A percentile compares a stretch with the other conserved stretches of the same genome.
phyloP scores from a whole-genome alignment of 2,329 filamentous ascomycete genomes.

The Cryphonectria nitschkei region DNA sequence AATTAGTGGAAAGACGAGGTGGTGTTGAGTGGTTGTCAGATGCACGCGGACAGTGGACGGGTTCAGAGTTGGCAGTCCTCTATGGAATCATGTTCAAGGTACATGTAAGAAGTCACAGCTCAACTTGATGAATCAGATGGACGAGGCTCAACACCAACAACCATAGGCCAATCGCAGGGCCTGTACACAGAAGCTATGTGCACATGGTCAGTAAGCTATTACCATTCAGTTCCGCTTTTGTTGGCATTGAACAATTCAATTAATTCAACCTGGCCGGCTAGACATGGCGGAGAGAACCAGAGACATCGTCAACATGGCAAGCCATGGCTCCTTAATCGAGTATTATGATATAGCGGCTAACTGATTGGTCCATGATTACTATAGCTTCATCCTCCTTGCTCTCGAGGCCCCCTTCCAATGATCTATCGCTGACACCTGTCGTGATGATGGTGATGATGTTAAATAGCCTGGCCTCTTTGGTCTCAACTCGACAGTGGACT shows the following conservation, averaged over 20 bases:
- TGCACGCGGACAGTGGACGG: neutral
- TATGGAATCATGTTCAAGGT: constrained; percentile 47
- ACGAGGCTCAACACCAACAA: neutral
- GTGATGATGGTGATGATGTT: neutral
- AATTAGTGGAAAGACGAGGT: neutral
- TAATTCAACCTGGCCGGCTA: neutral
- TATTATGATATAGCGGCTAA: constrained; percentile 55
- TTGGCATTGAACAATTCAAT: neutral
- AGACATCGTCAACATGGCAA: constrained; percentile 13
- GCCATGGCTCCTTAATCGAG: constrained; percentile 14
- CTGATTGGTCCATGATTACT: constrained; percentile 41
- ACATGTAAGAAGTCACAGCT: neutral
- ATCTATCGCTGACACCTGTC: neutral
- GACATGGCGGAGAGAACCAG: constrained; percentile 50
- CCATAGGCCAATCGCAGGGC: no score
- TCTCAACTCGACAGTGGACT: constrained; percentile 12
- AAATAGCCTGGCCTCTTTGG: constrained; percentile 34
- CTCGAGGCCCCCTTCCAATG: neutral
- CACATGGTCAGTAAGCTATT: constrained; percentile 48
- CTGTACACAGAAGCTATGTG: constrained; percentile 49
- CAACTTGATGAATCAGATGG: neutral
- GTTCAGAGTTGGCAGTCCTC: constrained; percentile 33
- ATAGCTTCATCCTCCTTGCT: neutral
- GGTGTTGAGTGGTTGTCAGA: neutral
- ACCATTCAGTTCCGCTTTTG: neutral